These are phyloP conservation scores for Pseudophaeomoniella oleicola DNA, from an alignment of 2,329 filamentous ascomycete species.

Conservation along the genomic window DNA sequence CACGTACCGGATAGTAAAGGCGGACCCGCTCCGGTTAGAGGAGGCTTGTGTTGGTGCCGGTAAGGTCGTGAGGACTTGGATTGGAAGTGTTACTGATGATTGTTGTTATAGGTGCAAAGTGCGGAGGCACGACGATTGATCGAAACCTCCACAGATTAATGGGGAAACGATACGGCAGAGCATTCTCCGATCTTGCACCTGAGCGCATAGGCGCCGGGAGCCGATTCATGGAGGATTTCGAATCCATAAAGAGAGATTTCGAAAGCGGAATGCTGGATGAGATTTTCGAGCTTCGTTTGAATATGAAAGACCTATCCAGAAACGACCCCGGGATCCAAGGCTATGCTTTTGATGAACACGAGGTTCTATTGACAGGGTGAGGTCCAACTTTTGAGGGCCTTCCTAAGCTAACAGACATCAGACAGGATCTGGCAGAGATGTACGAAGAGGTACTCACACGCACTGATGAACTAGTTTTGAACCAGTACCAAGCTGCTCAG, in stretches of 20 bases:
- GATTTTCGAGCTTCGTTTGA: slow-evolving; percentile 1
- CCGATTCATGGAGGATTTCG: slow-evolving; percentile 20
- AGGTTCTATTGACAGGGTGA: slow-evolving; percentile 1
- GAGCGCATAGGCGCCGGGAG: slow-evolving; percentile 16
- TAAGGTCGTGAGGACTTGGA: no score
- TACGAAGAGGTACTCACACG: slow-evolving; percentile 6
- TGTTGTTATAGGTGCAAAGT: slow-evolving; percentile 20
- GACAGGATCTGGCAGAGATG: slow-evolving; percentile 5
- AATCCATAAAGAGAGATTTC: slow-evolving; percentile 17
- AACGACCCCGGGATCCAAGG: not conserved
- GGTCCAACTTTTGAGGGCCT: not conserved
- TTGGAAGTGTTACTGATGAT: no score
- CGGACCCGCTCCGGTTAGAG: slow-evolving; percentile 3
- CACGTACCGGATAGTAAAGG: not conserved
- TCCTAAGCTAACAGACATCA: not conserved
- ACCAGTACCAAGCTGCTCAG: slow-evolving; percentile 3
- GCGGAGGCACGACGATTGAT: slow-evolving; percentile 19
- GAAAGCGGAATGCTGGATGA: slow-evolving; percentile 2
- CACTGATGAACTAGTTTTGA: slow-evolving; percentile 4
- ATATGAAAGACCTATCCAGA: slow-evolving; percentile 1
- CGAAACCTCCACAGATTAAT: slow-evolving; percentile 18
- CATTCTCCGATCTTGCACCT: slow-evolving; percentile 13
- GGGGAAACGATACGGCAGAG: slow-evolving; percentile 13
- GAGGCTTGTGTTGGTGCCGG: slow-evolving; percentile 4
- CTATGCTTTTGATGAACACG: slow-evolving; percentile 5